Evolutionary conservation across 768 basidiomycete species (phyloP).

Genomic region (Kwoniella pini): DNA sequence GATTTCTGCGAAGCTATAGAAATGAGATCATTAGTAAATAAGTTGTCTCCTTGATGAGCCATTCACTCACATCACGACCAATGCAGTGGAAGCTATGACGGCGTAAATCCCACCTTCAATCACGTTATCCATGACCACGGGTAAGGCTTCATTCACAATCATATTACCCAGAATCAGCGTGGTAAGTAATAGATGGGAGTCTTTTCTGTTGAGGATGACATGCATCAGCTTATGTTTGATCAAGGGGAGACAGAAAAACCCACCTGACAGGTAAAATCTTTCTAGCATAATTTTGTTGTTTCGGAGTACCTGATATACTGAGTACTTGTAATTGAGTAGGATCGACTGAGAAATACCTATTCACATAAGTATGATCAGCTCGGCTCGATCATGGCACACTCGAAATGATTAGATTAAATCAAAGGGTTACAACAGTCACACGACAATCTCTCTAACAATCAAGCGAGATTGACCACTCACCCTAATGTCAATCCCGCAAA

Average conservation of each 20-base stretch:
- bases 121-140: conserved; percentile 75
- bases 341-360: conserved; percentile 73
- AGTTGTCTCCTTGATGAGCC: neutral
- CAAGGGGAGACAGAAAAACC: too few relatives aligned
- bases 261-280: conserved; percentile 80
- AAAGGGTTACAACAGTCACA: neutral
- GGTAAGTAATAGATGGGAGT: conserved; percentile 40
- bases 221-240: conserved; percentile 66
- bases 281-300: conserved; percentile 75
- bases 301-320: conserved; percentile 75
- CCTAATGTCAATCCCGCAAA: conserved; percentile 89
- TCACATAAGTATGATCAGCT: neutral
- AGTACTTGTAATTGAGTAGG: conserved; percentile 88
- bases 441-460: neutral
- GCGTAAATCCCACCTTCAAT: conserved; percentile 76
- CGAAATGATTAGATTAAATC: neutral
- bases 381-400: neutral
- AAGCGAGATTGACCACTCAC: conserved; percentile 56
- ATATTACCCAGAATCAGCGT: conserved; percentile 69
- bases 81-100: conserved; percentile 76
- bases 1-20: conserved; percentile 76
- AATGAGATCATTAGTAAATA: neutral
- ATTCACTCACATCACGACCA: conserved; percentile 78
- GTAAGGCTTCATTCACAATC: conserved; percentile 73
- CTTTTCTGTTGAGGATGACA: conserved; percentile 20